Conservation (phyloP, 2,329 filamentous ascomycete genomes). For the Trichoderma sp. region DNA sequence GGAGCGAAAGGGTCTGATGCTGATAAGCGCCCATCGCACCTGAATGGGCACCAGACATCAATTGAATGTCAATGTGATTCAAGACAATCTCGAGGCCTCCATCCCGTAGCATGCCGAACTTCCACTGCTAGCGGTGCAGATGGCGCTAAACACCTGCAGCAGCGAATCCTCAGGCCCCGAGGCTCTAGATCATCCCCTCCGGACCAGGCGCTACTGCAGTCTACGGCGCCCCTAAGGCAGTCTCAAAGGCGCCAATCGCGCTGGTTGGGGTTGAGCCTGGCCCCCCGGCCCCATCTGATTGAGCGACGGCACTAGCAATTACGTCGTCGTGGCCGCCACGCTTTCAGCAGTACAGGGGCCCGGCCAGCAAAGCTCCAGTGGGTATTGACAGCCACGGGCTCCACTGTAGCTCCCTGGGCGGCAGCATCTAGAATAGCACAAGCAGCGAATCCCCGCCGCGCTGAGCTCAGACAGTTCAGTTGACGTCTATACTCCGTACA, state of each 20-base stretch:
- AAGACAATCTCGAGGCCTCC: conserved; percentile 8
- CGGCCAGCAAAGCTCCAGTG: conserved; percentile 20
- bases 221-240: conserved; percentile 1
- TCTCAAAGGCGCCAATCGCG: conserved; percentile 1
- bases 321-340: conserved; percentile 21
- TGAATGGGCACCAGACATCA: not conserved
- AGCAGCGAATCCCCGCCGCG: conserved; percentile 1
- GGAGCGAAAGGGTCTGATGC: not conserved
- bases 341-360: conserved; percentile 23
- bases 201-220: conserved; percentile 12
- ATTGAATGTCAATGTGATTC: not conserved
- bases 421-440: not conserved
- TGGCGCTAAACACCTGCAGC: conserved; percentile 1
- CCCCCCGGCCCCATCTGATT: not conserved
- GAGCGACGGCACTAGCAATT: not conserved
- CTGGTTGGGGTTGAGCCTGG: not conserved
- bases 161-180: not conserved
- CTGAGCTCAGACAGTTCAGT: conserved; percentile 17
- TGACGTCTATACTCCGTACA: not conserved
- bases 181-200: conserved; percentile 7
- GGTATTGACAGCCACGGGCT: conserved; percentile 9
- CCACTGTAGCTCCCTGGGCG: conserved; percentile 20
- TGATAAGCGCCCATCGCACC: conserved; percentile 10
- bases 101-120: conserved; percentile 2
- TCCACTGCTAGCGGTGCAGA: not conserved